Evolutionary conservation across 768 basidiomycete genomes (phyloP), one percentile per base, ranked within the genome.

Genomic region (Panus rudis): DNA sequence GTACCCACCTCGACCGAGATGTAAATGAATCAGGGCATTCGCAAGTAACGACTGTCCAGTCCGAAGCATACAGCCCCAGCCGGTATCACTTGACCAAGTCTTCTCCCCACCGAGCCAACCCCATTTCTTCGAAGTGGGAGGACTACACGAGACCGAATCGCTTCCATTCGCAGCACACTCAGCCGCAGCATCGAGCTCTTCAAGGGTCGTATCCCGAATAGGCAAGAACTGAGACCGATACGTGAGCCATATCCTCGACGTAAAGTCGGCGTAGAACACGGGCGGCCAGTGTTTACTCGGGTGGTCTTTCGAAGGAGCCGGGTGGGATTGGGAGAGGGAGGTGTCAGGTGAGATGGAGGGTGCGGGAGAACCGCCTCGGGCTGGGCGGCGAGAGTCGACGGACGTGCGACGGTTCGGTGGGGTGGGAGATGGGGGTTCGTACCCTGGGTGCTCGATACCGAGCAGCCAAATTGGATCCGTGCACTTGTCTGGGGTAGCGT

Each of bases 61-160:
- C 21, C 90, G 65, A 30, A 93, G 60, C 90, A 93, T 93, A 57
- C 91, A 93, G 0, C 90, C 90, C 90, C 90, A 92, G 0, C 91
- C 90, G 0, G 84, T 69, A 63, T 93, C 90, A 49, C 76, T 83
- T 13, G 84, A 83, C 76, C 92, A 84, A 0, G 84, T 86, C 55
- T 81, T 84, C 61, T 87, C 83, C 1, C 78, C 78, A 0, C 74
- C 57, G 11, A 63, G 70, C 12, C 70, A 68, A 78, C 84, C 83
- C 32, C 76, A 75, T 76, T 86, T 83, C 28, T 75, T 65, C 58
- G 67, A 70, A 6, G 63, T 55, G 16, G 70, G 71, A 35, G 71
- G 74, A 52, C 67, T 75, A 24, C 35, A 60, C 41, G 47, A 48
- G n/a, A 51, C 37, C 20, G 52, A 39, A 4, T 52, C 54, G 4